Evolutionary conservation across 1,139 yeast genomes (phyloP).

Genomic region (Geotrichum klebahnii): DNA sequence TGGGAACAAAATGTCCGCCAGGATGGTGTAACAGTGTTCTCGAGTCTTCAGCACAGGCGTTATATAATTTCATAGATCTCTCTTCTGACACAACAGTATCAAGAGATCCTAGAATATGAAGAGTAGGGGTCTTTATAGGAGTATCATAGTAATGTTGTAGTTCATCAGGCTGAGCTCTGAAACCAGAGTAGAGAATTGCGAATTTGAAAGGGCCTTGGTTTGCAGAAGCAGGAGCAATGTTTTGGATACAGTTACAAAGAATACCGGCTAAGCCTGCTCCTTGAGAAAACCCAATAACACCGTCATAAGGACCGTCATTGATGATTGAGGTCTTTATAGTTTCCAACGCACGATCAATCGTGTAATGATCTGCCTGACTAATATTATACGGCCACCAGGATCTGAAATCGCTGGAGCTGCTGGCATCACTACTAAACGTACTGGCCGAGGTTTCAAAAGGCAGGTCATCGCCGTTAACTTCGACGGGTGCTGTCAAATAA

Average conservation of each 20-base stretch:
- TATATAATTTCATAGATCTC: slow-evolving; percentile 55
- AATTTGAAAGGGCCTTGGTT: slow-evolving; percentile 55
- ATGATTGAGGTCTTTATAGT: slow-evolving; percentile 55
- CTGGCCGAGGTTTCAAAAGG: slow-evolving; percentile 50
- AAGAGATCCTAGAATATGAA: slow-evolving; percentile 80
- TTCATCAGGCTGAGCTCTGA: slow-evolving; percentile 53
- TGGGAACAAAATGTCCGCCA: slow-evolving; percentile 86
- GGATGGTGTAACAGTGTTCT: slow-evolving; percentile 61
- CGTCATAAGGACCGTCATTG: slow-evolving; percentile 80
- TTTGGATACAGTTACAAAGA: slow-evolving; percentile 32
- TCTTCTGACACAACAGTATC: slow-evolving; percentile 86
- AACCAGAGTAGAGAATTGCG: slow-evolving; percentile 74
- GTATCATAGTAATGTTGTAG: slow-evolving; percentile 51
- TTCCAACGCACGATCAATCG: slow-evolving; percentile 46
- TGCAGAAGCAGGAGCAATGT: slow-evolving; percentile 27
- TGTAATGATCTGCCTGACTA: slow-evolving; percentile 41
- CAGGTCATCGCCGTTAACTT: slow-evolving; percentile 60
- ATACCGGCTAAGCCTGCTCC: slow-evolving; percentile 78
- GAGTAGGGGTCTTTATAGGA: slow-evolving; percentile 50
- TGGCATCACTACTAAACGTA: slow-evolving; percentile 37
- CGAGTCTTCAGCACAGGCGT: slow-evolving; percentile 48
- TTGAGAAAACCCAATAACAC: slow-evolving; percentile 86
- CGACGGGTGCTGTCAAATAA: slow-evolving; percentile 73
- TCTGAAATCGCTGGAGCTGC: slow-evolving; percentile 47
- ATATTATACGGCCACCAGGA: slow-evolving; percentile 47